Base-by-base conservation (phyloP, 2,329 filamentous ascomycete genomes). In the Waltergamsia citrina region DNA sequence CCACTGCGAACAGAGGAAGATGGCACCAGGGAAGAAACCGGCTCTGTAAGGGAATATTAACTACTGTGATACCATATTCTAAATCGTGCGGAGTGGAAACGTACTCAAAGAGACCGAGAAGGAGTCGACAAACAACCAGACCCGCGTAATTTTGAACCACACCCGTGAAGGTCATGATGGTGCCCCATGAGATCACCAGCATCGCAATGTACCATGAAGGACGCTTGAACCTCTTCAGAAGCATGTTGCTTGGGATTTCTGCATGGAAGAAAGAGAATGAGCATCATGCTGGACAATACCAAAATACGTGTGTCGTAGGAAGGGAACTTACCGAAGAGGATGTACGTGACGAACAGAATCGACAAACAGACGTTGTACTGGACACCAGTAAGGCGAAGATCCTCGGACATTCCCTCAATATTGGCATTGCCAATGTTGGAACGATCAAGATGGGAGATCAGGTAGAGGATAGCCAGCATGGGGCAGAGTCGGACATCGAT, bases 291-390 rank as follows among this genome's bases (percentile, higher is more conserved):
- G n/a, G n/a, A n/a, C n/a, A n/a, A n/a, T n/a, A n/a, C n/a, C n/a
- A n/a, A n/a, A n/a, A n/a, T n/a, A n/a, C n/a, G n/a, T n/a, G n/a
- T n/a, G n/a, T n/a, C n/a, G n/a, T n/a, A n/a, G n/a, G n/a, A n/a
- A n/a, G n/a, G n/a, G n/a, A n/a, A n/a, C n/a, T n/a, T n/a, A n/a
- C n/a, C 16, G 15, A 78, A 74, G 12, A 79, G 94, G 1, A 80
- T 16, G 23, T 47, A 75, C 20, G 79, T 62, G 53, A 82, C 81
- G 58, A 81, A 84, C 43, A 48, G 83, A 59, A 40, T 36, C 3
- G 44, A 69, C 53, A 35, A 63, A 49, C 33, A 69, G 53, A 54
- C 81, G 77, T 52, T 53, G 51, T 78, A 83, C 49, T 79, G 64
- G 16, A 62, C 60, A 11, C 65, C 57, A 1, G 63, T 65, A 59